A percentile compares a stretch with the other conserved stretches of the same genome.
Conservation (phyloP, 208 protist genomes). For the Trypanosoma mega region DNA sequence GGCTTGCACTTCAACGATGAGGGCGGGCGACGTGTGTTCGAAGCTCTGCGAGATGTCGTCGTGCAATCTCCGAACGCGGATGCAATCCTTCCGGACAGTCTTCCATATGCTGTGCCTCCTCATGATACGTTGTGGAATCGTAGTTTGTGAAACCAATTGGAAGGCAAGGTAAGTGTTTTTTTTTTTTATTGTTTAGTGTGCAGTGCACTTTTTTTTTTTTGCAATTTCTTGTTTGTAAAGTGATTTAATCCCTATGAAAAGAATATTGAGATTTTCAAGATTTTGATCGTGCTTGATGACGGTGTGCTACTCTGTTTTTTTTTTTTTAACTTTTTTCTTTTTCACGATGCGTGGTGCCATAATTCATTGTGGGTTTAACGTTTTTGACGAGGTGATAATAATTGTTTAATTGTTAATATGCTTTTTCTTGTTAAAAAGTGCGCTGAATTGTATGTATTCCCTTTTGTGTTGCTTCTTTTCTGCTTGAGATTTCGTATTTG, state of each 20-base stretch:
- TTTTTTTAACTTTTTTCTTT: constrained; percentile 7
- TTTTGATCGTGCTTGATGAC: not conserved
- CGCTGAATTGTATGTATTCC: too few relatives aligned
- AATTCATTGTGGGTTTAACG: too few relatives aligned
- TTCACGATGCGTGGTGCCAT: constrained; percentile 5
- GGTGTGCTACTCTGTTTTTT: constrained; percentile 15
- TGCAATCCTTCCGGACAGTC: constrained; percentile 16
- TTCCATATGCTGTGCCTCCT: constrained; percentile 16
- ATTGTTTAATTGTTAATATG: too few relatives aligned
- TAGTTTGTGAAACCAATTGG: not conserved
- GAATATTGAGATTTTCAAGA: not conserved
- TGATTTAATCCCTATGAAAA: not conserved
- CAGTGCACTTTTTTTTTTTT: not conserved
- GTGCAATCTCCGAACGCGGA: constrained; percentile 18
- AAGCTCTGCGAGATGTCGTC: constrained; percentile 35
- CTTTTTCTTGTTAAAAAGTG: too few relatives aligned
- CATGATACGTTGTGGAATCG: constrained; percentile 12
- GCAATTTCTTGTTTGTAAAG: constrained; percentile 11
- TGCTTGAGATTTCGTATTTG: too few relatives aligned
- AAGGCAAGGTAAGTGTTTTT: not conserved
- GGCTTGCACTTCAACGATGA: constrained; percentile 41
- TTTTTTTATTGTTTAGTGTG: not conserved
- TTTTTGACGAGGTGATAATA: too few relatives aligned
- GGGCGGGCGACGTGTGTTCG: constrained; percentile 32
- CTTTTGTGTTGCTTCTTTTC: constrained; percentile 15